A percentile compares a stretch with the other conserved stretches of the same genome.
phyloP scores from a whole-genome alignment of 495 filamentous ascomycete genomes.

The Trypethelium eluteriae region DNA sequence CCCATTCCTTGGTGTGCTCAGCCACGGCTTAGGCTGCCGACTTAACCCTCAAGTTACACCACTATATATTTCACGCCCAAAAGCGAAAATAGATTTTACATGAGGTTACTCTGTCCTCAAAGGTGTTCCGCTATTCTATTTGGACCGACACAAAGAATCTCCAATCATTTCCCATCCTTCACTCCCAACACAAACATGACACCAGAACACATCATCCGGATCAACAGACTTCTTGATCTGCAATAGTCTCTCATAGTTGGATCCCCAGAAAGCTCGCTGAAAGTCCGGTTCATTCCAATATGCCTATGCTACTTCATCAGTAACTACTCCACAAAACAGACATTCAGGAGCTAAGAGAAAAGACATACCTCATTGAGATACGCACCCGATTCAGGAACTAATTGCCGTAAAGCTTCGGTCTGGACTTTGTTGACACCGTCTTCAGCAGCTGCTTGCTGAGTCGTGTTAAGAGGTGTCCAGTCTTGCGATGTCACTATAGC shows the following conservation, averaged over 20 bases:
- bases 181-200: slow-evolving; percentile 13
- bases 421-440: neutral
- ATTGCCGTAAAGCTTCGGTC: slow-evolving; percentile 6
- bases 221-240: slow-evolving; percentile 11
- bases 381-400: neutral
- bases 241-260: slow-evolving; percentile 6
- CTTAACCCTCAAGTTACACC: no score
- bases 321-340: neutral
- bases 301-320: slow-evolving; percentile 1
- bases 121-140: neutral
- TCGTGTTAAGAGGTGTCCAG: slow-evolving; percentile 4
- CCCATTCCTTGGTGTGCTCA: neutral
- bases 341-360: neutral
- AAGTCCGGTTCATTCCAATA: slow-evolving; percentile 13
- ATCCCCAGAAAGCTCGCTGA: slow-evolving; percentile 13
- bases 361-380: slow-evolving; percentile 8
- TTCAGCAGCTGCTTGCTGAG: neutral
- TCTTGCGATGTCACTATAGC: neutral
- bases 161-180: slow-evolving; percentile 8
- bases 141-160: neutral
- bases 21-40: no score
- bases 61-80: no score
- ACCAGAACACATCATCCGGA: slow-evolving; percentile 14
- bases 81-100: no score
- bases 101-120: no score